These are phyloP conservation scores for Pachysandra terminalis DNA, from an alignment of 164 flowering plant genomes.

Conservation along the genomic window DNA sequence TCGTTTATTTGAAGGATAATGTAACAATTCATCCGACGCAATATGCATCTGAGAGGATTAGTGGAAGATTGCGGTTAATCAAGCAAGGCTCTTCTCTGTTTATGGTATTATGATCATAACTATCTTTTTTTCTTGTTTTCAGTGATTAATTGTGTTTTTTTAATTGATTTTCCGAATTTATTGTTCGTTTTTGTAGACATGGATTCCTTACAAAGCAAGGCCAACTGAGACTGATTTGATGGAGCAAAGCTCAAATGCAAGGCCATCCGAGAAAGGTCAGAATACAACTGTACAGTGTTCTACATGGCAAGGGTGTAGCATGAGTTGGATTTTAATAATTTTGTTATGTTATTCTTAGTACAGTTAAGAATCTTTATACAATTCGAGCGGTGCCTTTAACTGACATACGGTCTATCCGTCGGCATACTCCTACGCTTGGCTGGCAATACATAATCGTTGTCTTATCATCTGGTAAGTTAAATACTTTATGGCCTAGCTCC, in stretches of 20 bases:
- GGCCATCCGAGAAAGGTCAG: conserved; percentile 81
- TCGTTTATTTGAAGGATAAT: conserved; percentile 79
- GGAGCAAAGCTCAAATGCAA: conserved; percentile 55
- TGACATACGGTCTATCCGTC: conserved; percentile 79
- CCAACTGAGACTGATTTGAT: conserved; percentile 8
- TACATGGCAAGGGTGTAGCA: neutral
- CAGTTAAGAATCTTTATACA: conserved; percentile 88
- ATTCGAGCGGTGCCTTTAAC: conserved; percentile 77
- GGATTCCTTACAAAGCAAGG: conserved; percentile 82
- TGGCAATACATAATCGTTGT: conserved; percentile 95
- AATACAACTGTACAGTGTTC: neutral
- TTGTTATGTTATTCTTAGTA: conserved; percentile 14
- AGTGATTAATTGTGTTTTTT: neutral
- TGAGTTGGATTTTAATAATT: neutral
- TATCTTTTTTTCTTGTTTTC: neutral
- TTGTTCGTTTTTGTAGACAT: conserved; percentile 46
- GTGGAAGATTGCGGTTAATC: conserved; percentile 80
- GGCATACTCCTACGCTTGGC: conserved; percentile 91
- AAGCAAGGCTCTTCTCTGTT: conserved; percentile 75
- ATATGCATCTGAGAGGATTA: conserved; percentile 84
- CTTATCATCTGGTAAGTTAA: conserved; percentile 64
- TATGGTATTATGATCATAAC: conserved; percentile 41
- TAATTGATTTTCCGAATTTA: conserved; percentile 1
- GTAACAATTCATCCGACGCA: conserved; percentile 97
- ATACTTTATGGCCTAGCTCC: neutral